Evolutionary conservation across 164 flowering plant species (phyloP).

Genomic region (Cinnamomum chago): DNA sequence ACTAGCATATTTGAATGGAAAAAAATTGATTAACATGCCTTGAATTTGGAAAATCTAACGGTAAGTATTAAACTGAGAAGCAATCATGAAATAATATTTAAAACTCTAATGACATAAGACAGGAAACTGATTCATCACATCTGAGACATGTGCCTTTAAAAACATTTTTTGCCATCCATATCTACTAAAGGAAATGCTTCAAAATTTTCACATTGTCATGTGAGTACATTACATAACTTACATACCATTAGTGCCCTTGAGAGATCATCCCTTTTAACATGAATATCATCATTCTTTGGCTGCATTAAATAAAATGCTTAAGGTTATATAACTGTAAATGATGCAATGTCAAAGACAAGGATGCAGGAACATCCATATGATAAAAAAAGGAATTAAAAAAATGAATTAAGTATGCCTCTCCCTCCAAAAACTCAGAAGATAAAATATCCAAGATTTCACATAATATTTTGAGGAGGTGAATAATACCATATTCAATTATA

Average conservation of each 20-base stretch:
- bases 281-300: conserved; percentile 57
- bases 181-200: not conserved
- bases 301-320: conserved; percentile 19
- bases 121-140: not conserved
- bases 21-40: too few relatives aligned
- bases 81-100: not conserved
- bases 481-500: not conserved
- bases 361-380: not conserved
- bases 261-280: conserved; percentile 69
- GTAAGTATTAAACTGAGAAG: not conserved
- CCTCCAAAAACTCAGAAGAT: not conserved
- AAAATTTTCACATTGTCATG: not conserved
- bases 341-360: not conserved
- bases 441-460: not conserved
- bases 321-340: not conserved
- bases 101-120: not conserved
- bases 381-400: not conserved
- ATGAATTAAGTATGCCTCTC: not conserved
- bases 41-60: not conserved
- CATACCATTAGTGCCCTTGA: conserved; percentile 90
- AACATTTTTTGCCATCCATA: not conserved
- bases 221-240: not conserved
- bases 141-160: not conserved
- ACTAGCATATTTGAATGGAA: too few relatives aligned
- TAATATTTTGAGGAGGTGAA: not conserved